A percentile compares a stretch with the other conserved stretches of the same genome.
These are phyloP conservation scores for Alternaria panax DNA, from an alignment of 2,329 filamentous ascomycete genomes.

Conservation along the genomic window DNA sequence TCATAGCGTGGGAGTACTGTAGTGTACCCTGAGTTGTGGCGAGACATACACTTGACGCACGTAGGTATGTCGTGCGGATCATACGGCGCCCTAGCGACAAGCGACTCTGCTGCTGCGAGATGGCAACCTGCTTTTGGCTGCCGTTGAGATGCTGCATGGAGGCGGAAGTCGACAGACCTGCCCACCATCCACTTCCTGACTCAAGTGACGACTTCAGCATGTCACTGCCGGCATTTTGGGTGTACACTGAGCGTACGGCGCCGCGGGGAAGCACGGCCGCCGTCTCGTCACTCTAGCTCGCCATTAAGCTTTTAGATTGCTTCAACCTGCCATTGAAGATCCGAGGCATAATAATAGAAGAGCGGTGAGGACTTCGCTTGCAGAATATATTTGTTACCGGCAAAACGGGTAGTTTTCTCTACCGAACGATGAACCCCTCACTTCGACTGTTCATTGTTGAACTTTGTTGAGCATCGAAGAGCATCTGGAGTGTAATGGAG, in stretches of 20 bases:
- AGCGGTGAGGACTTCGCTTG: constrained; percentile 38
- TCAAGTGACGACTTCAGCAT: constrained; percentile 8
- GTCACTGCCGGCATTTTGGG: constrained; percentile 18
- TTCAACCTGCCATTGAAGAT: constrained; percentile 25
- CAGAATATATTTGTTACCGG: constrained; percentile 30
- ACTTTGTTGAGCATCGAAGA: constrained; percentile 33
- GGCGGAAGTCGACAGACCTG: constrained; percentile 29
- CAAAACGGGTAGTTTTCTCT: constrained; percentile 34
- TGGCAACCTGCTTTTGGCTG: constrained; percentile 32
- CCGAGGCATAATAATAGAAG: constrained; percentile 39
- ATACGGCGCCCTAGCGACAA: constrained; percentile 33
- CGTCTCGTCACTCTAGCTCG: constrained; percentile 32
- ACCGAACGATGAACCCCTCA: constrained; percentile 35
- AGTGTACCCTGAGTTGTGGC: constrained; percentile 39
- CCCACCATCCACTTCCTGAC: constrained; percentile 3
- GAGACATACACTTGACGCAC: constrained; percentile 36
- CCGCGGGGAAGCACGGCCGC: constrained; percentile 28
- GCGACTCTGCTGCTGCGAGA: constrained; percentile 40
- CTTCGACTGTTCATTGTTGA: constrained; percentile 22
- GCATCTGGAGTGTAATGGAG: constrained; percentile 32
- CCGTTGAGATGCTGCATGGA: constrained; percentile 37
- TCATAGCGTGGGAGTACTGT: constrained; percentile 37
- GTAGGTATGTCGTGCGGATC: constrained; percentile 47
- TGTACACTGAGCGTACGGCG: constrained; percentile 25
- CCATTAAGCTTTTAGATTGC: constrained; percentile 34